Base-by-base conservation (phyloP, 1,284 basidiomycete genomes). In the Malassezia slooffiae region DNA sequence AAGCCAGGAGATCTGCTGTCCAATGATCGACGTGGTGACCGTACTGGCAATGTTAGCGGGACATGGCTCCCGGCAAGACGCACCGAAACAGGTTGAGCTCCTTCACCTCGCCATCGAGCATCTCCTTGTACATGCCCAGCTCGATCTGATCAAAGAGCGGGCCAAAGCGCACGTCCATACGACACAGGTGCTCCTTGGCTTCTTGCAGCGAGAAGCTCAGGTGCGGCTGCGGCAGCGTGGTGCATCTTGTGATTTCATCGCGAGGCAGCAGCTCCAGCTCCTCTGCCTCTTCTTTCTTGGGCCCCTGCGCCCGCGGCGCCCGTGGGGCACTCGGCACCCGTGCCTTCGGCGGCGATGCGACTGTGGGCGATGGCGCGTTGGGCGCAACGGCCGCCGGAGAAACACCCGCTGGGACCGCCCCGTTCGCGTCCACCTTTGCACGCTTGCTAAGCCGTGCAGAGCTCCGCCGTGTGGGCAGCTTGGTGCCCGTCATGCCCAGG, bases 1-100 rank as follows among this genome's bases (percentile, higher is more conserved):
- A 23, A 83, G 71, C 85, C 85, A 90, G 0, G 83, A 86, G 30
- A 95, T 88, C 70, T 95, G 87, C 70, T 89, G 86, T 0, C 81
- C 83, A 3, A 85, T 70, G 47, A 86, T 84, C 24, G 79, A 80
- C 2, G 76, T 78, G 24, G 77, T 76, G 15, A 86, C 73, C 15
- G 56, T 59, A 35, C 54, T 51, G 50, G 12, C 24, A 26, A 12
- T 7, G 7, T 26, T 26, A 26, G 24, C 24, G 24, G 24, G 8
- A 12, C 12, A 12, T 26, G 8, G 24, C 24, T 26, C 8, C 12
- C 12, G 24, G 24, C 24, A 26, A n/a, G n/a, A n/a, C 12, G 26
- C 23, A 39, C 36, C 41, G 46, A 17, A 68, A 69, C 12, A 61
- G 51, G 31, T 67, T 59, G 29, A 66, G 55, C 23, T 74, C 73